Evolutionary conservation across 129 eudicot species (phyloP), one percentile per base, ranked within the genome.

Genomic region (Lonicera japonica): DNA sequence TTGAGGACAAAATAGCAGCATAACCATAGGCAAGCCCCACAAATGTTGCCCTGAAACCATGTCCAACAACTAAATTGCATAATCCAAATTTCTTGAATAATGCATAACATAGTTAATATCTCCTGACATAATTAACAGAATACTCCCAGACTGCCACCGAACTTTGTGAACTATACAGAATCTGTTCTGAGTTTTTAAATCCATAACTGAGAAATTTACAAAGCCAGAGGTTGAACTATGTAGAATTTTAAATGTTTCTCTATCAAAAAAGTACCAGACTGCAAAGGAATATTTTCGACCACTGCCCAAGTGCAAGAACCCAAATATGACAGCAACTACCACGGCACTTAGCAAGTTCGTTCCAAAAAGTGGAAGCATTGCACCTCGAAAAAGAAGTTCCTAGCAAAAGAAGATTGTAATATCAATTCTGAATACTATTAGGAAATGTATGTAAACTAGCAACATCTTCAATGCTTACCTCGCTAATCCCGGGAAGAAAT

Each of bases 301-400:
- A 71, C 81, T 80, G 43, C 98, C 98, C 80, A 91, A 70, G 86
- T 91, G 98, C 71, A 91, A 71, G 53, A 91, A 50, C 21, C 98
- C 96, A 56, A 91, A 91, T 62, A 87, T 67, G 17, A 89, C 85
- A 55, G 84, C 94, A 50, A 87, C 96, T 4, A 71, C 77, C 21
- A 69, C 56, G 46, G 83, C 85, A 80, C 95, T 77, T 52, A 36
- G 74, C 79, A 77, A 73, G 72, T 87, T 75, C 17, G 60, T 53
- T 60, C 98, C 98, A 18, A 80, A 58, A 43, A 91, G 74, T 13
- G 98, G 98, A 74, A 91, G 67, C 73, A 91, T 59, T 54, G 95
- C 90, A 52, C 98, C 98, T 0, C 96, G 98, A 51, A 91, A 87
- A 25, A 87, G 81, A 53, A 91, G 80, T 76, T 91, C 97, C 95